Percentiles rank a stretch among this genome's conserved stretches.
Evolutionary conservation across 1,284 basidiomycete genomes (phyloP).

Genomic region (Boletus nobilissimus): DNA sequence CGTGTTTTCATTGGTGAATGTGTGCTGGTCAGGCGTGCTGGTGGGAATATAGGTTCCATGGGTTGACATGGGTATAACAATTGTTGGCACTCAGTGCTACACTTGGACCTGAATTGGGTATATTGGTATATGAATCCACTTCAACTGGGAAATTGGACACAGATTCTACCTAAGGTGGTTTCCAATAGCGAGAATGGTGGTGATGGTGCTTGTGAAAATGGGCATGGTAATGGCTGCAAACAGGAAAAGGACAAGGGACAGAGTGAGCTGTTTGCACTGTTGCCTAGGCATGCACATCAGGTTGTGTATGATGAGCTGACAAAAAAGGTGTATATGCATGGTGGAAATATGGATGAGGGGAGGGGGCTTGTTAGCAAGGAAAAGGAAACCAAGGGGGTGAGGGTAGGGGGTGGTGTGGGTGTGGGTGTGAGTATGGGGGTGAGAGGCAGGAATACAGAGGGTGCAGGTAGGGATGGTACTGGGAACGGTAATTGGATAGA

Average conservation of each 20-base stretch:
- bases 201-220: conserved; percentile 2
- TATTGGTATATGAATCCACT: conserved; percentile 64
- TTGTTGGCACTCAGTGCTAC: conserved; percentile 56
- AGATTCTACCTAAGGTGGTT: conserved; percentile 55
- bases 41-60: conserved; percentile 60
- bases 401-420: neutral
- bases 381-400: conserved; percentile 29
- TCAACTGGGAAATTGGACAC: conserved; percentile 70
- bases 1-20: conserved; percentile 48
- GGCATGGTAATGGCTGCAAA: neutral
- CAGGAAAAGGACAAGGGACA: conserved; percentile 12
- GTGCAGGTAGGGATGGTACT: neutral
- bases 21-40: neutral
- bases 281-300: conserved; percentile 78
- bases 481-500: neutral
- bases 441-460: neutral
- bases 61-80: conserved; percentile 59
- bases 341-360: conserved; percentile 68
- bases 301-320: conserved; percentile 73
- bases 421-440: neutral
- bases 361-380: conserved; percentile 33
- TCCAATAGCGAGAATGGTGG: conserved; percentile 1
- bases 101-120: conserved; percentile 67
- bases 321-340: conserved; percentile 72
- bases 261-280: conserved; percentile 50